phyloP scores from a whole-genome alignment of 768 basidiomycete species.

The Termitomyces sp. region DNA sequence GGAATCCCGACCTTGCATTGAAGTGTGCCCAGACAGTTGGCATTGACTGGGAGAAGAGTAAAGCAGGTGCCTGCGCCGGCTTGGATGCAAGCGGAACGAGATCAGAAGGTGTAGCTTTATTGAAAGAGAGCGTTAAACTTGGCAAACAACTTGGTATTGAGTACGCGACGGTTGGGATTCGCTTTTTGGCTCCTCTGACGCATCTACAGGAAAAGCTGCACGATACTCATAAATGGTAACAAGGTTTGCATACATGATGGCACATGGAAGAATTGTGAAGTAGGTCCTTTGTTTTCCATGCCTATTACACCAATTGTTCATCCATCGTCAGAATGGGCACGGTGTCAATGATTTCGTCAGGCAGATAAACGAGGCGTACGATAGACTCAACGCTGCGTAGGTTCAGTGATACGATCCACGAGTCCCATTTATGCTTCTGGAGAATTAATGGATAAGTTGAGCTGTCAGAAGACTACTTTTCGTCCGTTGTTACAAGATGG shows the following conservation, averaged over 20 bases:
- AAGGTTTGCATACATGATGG: conserved; percentile 75
- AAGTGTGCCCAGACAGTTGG: conserved; percentile 61
- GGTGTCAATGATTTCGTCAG: conserved; percentile 66
- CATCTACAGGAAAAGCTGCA: conserved; percentile 75
- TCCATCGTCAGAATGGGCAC: conserved; percentile 63
- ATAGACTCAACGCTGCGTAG: conserved; percentile 46
- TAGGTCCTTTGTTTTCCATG: conserved; percentile 24
- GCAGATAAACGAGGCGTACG: conserved; percentile 74
- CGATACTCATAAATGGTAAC: conserved; percentile 68
- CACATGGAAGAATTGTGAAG: conserved; percentile 78
- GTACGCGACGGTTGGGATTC: conserved; percentile 33
- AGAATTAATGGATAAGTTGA: not conserved
- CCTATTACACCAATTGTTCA: conserved; percentile 1
- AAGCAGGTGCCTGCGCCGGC: conserved; percentile 57
- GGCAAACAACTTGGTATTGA: conserved; percentile 47
- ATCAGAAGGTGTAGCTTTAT: conserved; percentile 58
- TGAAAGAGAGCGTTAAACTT: conserved; percentile 54
- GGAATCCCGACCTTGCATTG: conserved; percentile 57
- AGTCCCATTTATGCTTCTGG: not conserved
- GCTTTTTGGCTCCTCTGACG: not conserved
- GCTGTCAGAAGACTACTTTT: not conserved
- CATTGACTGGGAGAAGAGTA: conserved; percentile 66
- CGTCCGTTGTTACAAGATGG: conserved; percentile 1
- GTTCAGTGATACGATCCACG: not conserved
- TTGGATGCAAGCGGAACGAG: conserved; percentile 59